Conservation (phyloP, 441 rosid genomes). For the Biscutella auriculata region DNA sequence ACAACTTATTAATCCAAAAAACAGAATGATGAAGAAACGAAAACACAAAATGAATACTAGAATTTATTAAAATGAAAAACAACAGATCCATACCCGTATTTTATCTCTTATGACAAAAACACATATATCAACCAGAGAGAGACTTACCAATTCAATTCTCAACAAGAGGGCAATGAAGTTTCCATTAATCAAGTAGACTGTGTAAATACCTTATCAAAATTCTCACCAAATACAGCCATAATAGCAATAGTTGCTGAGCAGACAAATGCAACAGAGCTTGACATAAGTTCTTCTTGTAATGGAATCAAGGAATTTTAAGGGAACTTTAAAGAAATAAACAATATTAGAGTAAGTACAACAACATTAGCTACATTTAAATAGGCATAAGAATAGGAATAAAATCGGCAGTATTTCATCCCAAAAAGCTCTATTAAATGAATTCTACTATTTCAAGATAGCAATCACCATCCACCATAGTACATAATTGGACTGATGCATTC, state of each 20-base stretch:
- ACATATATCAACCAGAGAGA: too few species aligned
- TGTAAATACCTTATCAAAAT: slow-evolving; percentile 58
- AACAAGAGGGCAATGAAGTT: background rate
- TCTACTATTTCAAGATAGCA: background rate
- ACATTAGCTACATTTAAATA: background rate
- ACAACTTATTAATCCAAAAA: background rate
- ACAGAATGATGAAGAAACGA: background rate
- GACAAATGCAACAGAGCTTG: slow-evolving; percentile 96
- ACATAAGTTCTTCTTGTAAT: background rate
- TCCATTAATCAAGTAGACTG: background rate
- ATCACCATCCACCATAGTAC: background rate
- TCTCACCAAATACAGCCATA: slow-evolving; percentile 66
- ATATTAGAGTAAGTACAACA: background rate
- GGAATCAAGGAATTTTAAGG: too few species aligned
- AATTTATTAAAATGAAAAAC: too few species aligned
- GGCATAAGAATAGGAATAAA: background rate
- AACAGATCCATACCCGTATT: slow-evolving; percentile 48
- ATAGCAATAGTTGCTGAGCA: slow-evolving; percentile 86
- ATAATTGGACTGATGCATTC: background rate
- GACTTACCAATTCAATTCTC: too few species aligned
- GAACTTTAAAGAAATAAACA: background rate
- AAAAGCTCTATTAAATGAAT: background rate
- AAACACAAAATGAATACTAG: background rate
- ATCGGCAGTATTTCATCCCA: background rate
- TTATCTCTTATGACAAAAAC: slow-evolving; percentile 99